Base-by-base conservation (phyloP, 148 eudicot species). In the Camellia japonica region DNA sequence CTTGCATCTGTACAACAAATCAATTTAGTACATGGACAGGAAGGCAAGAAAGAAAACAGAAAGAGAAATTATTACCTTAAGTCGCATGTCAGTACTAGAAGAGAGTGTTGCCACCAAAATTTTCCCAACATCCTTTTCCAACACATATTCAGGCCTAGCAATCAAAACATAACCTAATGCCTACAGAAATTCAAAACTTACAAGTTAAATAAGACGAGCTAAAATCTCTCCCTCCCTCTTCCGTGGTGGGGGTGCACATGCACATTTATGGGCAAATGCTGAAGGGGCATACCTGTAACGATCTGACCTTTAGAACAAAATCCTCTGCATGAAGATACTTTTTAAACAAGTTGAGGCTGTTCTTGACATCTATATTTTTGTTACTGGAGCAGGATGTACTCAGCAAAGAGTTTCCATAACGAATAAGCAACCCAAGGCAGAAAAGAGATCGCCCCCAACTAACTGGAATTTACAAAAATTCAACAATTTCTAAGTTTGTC, bases 361-460 rank as follows among this genome's bases (percentile, higher is more conserved):
- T 87, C 68, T 76, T 75, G 68, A 91, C 80, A 80, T 92, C 97
- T 38, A 87, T 69, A 56, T 77, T 88, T 67, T 85, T 89, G 79
- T 78, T 81, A 79, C 75, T 80, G 51, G 84, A 84, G 68, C 38
- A 55, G 54, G 88, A 83, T 73, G 86, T 80, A 78, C 76, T 87
- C 70, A 92, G 73, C 65, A 93, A 78, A 79, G 90, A 77, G 85
- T 86, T 84, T 30, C 99, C 98, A 80, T 93, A 93, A 67, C 99
- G 99, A 82, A 96, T 92, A 69, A 93, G 94, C 85, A 96, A 88
- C 75, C 98, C 99, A 69, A 96, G 92, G 78, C 99, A 93, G 74
- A 96, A 96, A 70, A 96, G 90, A 79, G 99, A 96, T 23, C 99
- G 93, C 51, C 93, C 51, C 93, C 93, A 23, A 93, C 91, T 91